Evolutionary conservation across 805 yeast genomes (phyloP).

Genomic region (Isabelozyma heimii): DNA sequence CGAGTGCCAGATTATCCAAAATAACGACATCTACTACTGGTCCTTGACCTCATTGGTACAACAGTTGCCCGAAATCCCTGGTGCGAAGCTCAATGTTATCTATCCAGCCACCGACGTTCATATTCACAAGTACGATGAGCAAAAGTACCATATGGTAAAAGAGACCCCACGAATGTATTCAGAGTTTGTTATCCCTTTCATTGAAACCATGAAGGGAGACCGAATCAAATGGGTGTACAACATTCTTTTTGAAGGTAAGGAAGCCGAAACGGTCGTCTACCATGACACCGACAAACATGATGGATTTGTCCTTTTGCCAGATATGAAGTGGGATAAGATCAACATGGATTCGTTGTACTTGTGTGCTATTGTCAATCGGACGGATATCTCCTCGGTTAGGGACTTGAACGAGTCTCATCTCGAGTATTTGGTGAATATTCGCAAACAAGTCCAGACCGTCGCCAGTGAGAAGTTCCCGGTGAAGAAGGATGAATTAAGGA

Average conservation of each 20-base stretch:
- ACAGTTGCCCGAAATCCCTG: slow-evolving; percentile 46
- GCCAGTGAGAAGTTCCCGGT: slow-evolving; percentile 43
- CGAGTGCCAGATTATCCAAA: slow-evolving; percentile 42
- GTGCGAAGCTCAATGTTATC: slow-evolving; percentile 71
- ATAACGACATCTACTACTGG: slow-evolving; percentile 87
- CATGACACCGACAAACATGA: slow-evolving; percentile 52
- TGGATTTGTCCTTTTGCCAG: slow-evolving; percentile 82
- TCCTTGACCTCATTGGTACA: slow-evolving; percentile 54
- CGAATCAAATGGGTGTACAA: slow-evolving; percentile 88
- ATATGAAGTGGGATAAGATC: slow-evolving; percentile 93
- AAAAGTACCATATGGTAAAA: slow-evolving; percentile 54
- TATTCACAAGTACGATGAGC: slow-evolving; percentile 68
- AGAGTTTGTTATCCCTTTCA: slow-evolving; percentile 66
- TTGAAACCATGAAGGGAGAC: slow-evolving; percentile 70
- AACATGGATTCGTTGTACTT: slow-evolving; percentile 70
- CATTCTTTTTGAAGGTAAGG: slow-evolving; percentile 78
- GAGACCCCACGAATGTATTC: slow-evolving; percentile 83
- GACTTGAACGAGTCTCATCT: slow-evolving; percentile 64
- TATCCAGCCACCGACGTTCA: slow-evolving; percentile 91
- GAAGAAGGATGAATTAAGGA: slow-evolving; percentile 55
- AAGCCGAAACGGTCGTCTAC: slow-evolving; percentile 73
- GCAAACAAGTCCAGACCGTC: slow-evolving; percentile 42
- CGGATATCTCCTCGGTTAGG: slow-evolving; percentile 69
- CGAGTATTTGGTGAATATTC: slow-evolving; percentile 52
- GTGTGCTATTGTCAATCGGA: slow-evolving; percentile 69